Conservation (phyloP, 2,329 filamentous ascomycete genomes). For the Aspergillus uvarum region DNA sequence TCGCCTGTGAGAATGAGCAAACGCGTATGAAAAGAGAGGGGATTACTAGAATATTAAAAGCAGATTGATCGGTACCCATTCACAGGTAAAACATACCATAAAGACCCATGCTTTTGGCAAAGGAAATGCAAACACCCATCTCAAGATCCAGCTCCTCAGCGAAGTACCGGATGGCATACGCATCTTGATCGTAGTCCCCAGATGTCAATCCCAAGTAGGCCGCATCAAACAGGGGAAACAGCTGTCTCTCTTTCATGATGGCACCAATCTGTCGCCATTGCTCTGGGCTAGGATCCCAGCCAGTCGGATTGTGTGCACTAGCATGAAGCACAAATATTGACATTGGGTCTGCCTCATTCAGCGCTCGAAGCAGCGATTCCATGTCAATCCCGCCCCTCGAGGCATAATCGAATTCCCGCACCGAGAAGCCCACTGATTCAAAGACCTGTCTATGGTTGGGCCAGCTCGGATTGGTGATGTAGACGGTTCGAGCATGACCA, state of each 20-base stretch:
- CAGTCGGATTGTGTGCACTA: slow-evolving; percentile 90
- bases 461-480: slow-evolving; percentile 6
- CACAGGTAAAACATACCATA: neutral
- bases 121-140: neutral
- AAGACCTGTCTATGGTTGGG: slow-evolving; percentile 6
- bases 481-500: neutral
- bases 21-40: no score
- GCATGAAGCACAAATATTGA: slow-evolving; percentile 61
- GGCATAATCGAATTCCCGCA: neutral
- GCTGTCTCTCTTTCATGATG: neutral
- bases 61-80: no score
- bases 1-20: neutral
- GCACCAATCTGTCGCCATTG: slow-evolving; percentile 77
- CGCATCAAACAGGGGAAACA: neutral
- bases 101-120: neutral
- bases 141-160: neutral
- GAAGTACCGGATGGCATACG: neutral
- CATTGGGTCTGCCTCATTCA: neutral
- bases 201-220: neutral
- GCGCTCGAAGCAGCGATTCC: no score
- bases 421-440: neutral
- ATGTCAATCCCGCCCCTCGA: neutral
- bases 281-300: slow-evolving; percentile 78
- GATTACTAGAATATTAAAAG: no score
- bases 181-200: neutral